Base-by-base conservation (phyloP, 352 stramenopile genomes). In the Pythium myriotylum region DNA sequence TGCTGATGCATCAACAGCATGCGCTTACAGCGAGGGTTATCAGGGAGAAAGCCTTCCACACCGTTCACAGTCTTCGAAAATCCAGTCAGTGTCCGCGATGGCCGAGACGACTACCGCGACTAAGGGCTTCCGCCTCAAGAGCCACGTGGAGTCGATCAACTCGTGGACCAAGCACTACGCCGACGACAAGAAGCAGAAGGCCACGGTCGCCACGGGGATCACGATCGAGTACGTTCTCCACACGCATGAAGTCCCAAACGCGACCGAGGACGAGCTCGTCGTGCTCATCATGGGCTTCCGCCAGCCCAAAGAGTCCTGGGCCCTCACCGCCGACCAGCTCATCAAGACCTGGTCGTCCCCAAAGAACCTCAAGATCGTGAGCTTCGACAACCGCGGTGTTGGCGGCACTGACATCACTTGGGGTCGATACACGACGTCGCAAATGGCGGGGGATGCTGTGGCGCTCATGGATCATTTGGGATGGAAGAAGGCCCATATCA, bases 391-490 rank as follows among this genome's bases (percentile, higher is more conserved):
- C 67, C 76, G 81, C 27, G 81, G 76, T 20, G 65, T 78, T 1
- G 81, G 73, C 56, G 50, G 53, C 49, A 76, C 76, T 5, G 79
- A 87, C 46, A 65, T 67, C 26, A 70, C 81, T 0, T 84, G 69
- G 69, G 79, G 76, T 3, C 70, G 68, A 22, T 91, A 91, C 67
- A 81, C 73, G 23, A 89, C 77, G 3, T 74, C 66, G 1, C 65
- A 70, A 13, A 91, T 91, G 81, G 81, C 81, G 2, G 62, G 74
- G 26, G 81, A 91, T 32, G 68, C 76, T n/a, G 42, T 91, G 16
- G 77, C 70, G n/a, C 65, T 91, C 9, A 58, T 88, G 62, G 72
- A 88, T 33, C 58, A 63, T 35, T 51, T 91, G n/a, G 59, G 65
- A 2, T 91, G 81, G 81, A 23, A 73, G 12, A 60, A 67, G 12